Conservation (phyloP, 257 asterid genomes). For the Haberlea rhodopensis region DNA sequence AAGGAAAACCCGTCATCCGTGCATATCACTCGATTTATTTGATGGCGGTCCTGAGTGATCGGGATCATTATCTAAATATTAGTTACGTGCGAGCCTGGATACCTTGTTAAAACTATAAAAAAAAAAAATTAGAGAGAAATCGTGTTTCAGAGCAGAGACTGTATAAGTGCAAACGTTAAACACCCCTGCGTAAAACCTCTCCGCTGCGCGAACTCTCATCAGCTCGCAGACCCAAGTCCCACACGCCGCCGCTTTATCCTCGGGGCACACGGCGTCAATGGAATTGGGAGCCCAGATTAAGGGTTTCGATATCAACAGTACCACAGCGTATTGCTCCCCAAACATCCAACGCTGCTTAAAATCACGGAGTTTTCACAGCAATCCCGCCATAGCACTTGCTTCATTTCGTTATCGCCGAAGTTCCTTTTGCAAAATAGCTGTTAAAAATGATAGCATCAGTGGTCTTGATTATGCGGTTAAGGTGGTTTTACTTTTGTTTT, state of each 20-base stretch:
- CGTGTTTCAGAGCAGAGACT: no score
- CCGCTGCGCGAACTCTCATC: background rate
- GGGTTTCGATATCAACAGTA: conserved; percentile 22
- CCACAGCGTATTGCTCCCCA: conserved; percentile 26
- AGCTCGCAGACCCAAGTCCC: background rate
- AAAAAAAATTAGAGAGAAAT: no score
- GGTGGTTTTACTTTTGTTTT: background rate
- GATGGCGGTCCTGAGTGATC: no score
- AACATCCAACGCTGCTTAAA: conserved; percentile 16
- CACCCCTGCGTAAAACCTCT: background rate
- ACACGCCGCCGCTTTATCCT: conserved; percentile 16
- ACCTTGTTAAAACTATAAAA: no score
- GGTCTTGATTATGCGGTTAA: background rate
- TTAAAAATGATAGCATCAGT: conserved; percentile 27
- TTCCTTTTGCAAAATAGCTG: conserved; percentile 34
- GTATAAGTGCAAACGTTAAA: background rate
- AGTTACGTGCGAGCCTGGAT: no score
- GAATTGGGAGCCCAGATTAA: conserved; percentile 36
- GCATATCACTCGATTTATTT: no score
- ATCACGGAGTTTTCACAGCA: conserved; percentile 10
- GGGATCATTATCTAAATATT: no score
- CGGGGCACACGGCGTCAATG: conserved; percentile 23
- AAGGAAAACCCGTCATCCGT: no score
- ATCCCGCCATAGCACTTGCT: conserved; percentile 22
- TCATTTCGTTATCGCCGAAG: conserved; percentile 27